Evolutionary conservation across 257 asterid genomes (phyloP).

Genomic region (Leptodermis oblonga): DNA sequence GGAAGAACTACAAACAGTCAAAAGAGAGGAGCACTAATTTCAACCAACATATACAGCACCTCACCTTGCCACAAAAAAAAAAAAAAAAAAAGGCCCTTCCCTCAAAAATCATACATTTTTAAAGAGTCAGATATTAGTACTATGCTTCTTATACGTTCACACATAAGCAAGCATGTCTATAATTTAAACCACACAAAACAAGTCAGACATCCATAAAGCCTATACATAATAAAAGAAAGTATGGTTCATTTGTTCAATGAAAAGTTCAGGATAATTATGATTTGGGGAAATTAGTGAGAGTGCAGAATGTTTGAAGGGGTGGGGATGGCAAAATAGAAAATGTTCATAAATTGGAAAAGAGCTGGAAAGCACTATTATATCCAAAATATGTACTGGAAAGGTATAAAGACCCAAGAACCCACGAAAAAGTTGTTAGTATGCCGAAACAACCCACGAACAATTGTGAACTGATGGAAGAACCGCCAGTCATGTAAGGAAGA

Average conservation of each 20-base stretch:
- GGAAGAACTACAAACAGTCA: neutral
- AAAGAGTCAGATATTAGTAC: neutral
- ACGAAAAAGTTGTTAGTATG: too few relatives aligned
- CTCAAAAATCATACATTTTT: too few relatives aligned
- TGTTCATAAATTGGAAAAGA: neutral
- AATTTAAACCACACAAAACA: too few relatives aligned
- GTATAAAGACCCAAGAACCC: too few relatives aligned
- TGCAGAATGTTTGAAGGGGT: neutral
- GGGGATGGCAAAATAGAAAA: neutral
- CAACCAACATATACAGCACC: neutral
- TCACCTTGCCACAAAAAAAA: too few relatives aligned
- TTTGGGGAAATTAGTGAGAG: neutral
- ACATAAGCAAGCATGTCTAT: neutral
- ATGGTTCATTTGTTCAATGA: neutral
- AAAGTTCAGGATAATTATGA: neutral
- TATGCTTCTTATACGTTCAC: neutral
- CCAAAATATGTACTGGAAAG: too few relatives aligned
- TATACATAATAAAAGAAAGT: too few relatives aligned
- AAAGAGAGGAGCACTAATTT: neutral
- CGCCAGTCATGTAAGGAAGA: too few relatives aligned
- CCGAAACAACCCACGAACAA: too few relatives aligned
- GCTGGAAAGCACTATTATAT: neutral
- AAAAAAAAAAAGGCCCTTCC: neutral
- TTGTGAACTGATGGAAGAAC: too few relatives aligned
- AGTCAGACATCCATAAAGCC: neutral